These are phyloP conservation scores for Nothophoma quercina DNA, from an alignment of 2,329 filamentous ascomycete genomes.

Conservation along the genomic window DNA sequence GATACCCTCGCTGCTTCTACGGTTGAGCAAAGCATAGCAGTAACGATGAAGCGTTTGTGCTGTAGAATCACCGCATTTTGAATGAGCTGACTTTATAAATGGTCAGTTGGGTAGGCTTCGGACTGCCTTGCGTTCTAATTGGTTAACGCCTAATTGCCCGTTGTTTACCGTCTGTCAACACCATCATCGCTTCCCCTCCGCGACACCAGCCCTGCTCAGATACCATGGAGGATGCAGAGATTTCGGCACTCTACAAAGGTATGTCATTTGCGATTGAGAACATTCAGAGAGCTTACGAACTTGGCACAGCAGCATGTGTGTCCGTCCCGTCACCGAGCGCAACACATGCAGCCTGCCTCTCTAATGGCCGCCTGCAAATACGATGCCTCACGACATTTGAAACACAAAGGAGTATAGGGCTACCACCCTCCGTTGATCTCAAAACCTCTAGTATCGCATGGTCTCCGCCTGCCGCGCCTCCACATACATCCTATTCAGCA, in stretches of 20 bases:
- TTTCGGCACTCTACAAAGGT: constrained; percentile 46
- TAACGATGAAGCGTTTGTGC: neutral
- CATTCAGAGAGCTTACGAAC: constrained; percentile 9
- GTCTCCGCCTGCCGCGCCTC: constrained; percentile 34
- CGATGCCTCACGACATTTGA: constrained; percentile 48
- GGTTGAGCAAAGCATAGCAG: constrained; percentile 23
- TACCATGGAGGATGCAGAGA: constrained; percentile 37
- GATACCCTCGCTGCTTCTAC: constrained; percentile 47
- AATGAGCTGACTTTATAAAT: neutral
- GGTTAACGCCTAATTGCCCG: constrained; percentile 5
- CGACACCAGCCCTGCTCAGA: constrained; percentile 4
- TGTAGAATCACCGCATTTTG: neutral
- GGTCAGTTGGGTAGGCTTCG: neutral
- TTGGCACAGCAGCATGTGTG: constrained; percentile 36
- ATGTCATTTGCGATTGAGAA: neutral
- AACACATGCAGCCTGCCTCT: constrained; percentile 50
- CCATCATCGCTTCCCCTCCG: constrained; percentile 12
- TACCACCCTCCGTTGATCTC: constrained; percentile 42
- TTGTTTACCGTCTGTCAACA: constrained; percentile 45
- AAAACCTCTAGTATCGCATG: constrained; percentile 47
- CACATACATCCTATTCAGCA: constrained; percentile 10
- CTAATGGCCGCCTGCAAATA: constrained; percentile 49
- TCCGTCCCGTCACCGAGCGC: constrained; percentile 51
- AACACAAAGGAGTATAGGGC: constrained; percentile 45
- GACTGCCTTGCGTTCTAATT: constrained; percentile 12